Evolutionary conservation across 2,329 filamentous ascomycete species (phyloP).

Genomic region (Neonectria neomacrospora): DNA sequence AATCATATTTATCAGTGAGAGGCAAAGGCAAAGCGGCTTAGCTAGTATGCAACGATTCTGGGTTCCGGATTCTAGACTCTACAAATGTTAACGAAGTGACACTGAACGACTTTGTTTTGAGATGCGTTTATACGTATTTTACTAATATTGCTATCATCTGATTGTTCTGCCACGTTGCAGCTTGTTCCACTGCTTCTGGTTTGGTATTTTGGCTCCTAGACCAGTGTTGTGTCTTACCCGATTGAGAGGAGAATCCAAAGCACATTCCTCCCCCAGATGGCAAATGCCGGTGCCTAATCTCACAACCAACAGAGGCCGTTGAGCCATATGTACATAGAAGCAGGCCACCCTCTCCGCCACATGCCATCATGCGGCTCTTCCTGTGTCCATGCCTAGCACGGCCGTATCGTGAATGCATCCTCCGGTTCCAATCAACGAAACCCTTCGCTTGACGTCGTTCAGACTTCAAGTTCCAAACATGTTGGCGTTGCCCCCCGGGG

Average conservation of each 20-base stretch:
- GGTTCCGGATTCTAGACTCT: too few species aligned
- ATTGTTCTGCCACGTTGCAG: background rate
- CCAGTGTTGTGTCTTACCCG: slow-evolving; percentile 6
- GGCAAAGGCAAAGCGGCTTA: too few species aligned
- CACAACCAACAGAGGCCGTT: background rate
- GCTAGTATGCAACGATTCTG: background rate
- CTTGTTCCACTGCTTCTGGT: background rate
- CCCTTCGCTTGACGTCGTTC: background rate
- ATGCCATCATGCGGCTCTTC: background rate
- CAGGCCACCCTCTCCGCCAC: too few species aligned
- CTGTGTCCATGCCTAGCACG: background rate
- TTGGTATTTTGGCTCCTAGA: background rate
- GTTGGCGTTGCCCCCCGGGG: slow-evolving; percentile 32
- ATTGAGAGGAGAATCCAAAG: slow-evolving; percentile 24
- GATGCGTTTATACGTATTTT: background rate
- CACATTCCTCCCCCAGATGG: background rate
- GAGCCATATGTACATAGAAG: background rate
- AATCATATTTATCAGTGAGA: background rate
- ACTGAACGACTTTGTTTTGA: background rate
- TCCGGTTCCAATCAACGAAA: background rate
- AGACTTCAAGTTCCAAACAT: slow-evolving; percentile 44
- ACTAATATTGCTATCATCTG: background rate
- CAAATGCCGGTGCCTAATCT: background rate
- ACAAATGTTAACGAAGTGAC: background rate
- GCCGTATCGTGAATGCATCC: background rate